A percentile compares a stretch with the other conserved stretches of the same genome.
Conservation (phyloP, 1,284 basidiomycete genomes). For the Apiotrichum laibachii region DNA sequence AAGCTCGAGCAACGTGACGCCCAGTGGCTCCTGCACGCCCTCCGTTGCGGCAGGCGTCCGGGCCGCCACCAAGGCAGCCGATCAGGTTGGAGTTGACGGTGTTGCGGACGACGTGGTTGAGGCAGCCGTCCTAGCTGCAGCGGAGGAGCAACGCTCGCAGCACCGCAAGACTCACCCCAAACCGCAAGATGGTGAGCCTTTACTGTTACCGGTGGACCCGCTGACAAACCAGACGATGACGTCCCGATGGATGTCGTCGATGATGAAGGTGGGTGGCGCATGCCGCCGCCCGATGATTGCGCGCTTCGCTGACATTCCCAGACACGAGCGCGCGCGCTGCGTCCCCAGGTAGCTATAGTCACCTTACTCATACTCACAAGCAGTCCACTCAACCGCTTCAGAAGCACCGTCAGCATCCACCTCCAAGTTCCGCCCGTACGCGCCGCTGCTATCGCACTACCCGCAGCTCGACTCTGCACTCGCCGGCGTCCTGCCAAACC, state of each 20-base stretch:
- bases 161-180: neutral
- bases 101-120: slow-evolving; percentile 10
- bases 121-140: slow-evolving; percentile 12
- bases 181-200: neutral
- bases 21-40: slow-evolving; percentile 12
- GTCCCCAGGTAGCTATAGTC: neutral
- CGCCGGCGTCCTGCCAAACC: neutral
- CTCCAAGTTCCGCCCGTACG: slow-evolving; percentile 23
- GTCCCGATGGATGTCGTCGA: slow-evolving; percentile 4
- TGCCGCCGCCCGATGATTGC: neutral
- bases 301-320: neutral
- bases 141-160: slow-evolving; percentile 6
- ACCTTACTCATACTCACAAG: neutral
- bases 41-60: slow-evolving; percentile 1
- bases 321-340: neutral
- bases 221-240: slow-evolving; percentile 7
- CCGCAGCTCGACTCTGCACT: slow-evolving; percentile 28
- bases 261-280: slow-evolving; percentile 8
- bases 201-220: too few relatives aligned
- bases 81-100: slow-evolving; percentile 5
- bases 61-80: slow-evolving; percentile 10
- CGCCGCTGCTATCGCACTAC: slow-evolving; percentile 35
- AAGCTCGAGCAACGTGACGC: neutral
- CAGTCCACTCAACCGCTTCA: neutral
- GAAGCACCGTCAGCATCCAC: neutral